phyloP scores from a whole-genome alignment of 1,284 basidiomycete genomes.

The Boletus calvinii region DNA sequence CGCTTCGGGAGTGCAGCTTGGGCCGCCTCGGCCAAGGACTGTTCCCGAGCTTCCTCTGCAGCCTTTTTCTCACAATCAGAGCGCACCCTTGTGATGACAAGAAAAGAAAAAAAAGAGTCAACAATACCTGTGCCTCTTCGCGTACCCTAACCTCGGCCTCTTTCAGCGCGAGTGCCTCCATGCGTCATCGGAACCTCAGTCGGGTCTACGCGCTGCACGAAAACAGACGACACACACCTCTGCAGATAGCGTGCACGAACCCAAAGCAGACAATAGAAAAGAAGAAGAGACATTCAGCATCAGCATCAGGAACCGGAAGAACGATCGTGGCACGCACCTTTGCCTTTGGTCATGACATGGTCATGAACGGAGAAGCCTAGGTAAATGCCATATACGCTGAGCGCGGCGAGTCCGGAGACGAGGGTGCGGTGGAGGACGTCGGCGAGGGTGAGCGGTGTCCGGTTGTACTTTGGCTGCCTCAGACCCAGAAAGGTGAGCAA shows the following conservation, averaged over 20 bases:
- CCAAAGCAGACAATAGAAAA: background rate
- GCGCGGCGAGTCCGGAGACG: conserved; percentile 29
- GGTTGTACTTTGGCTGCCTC: conserved; percentile 22
- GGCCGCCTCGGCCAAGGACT: conserved; percentile 33
- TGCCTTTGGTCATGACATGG: conserved; percentile 33
- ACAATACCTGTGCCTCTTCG: conserved; percentile 17
- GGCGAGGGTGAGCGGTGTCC: conserved; percentile 26
- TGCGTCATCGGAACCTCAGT: background rate
- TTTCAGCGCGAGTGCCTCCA: conserved; percentile 26
- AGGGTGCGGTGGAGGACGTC: conserved; percentile 33
- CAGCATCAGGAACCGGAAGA: background rate
- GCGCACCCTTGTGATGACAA: background rate
- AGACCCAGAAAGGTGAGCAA: conserved; percentile 30
- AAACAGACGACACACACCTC: conserved; percentile 21
- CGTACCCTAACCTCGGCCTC: conserved; percentile 26
- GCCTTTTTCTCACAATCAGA: conserved; percentile 17
- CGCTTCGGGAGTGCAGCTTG: conserved; percentile 25
- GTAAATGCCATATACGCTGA: conserved; percentile 33
- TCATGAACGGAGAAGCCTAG: conserved; percentile 33
- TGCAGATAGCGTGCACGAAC: background rate
- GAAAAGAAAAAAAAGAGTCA: background rate
- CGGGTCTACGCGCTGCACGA: background rate
- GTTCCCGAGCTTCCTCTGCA: conserved; percentile 30
- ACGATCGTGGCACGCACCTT: conserved; percentile 24
- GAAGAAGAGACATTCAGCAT: background rate